Percentiles rank a stretch among this genome's conserved stretches.
Conservation (phyloP, 805 yeast genomes). For the Barnettozyma siamensis region DNA sequence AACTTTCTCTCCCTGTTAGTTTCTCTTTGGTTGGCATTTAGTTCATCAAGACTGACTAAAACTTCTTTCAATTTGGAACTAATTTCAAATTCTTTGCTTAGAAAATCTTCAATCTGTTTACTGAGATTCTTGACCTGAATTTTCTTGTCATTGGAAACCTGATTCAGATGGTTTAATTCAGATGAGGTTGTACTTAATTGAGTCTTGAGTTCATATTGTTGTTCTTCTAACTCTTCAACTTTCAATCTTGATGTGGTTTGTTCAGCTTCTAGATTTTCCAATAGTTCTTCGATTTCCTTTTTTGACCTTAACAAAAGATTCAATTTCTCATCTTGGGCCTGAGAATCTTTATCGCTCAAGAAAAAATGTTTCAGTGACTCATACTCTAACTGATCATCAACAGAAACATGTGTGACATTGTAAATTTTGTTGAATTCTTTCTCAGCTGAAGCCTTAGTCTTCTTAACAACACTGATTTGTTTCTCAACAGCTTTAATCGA, state of each 20-base stretch:
- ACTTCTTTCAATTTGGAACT: conserved; percentile 58
- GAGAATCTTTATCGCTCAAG: conserved; percentile 53
- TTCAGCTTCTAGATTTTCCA: conserved; percentile 33
- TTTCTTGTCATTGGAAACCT: conserved; percentile 34
- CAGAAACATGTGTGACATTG: conserved; percentile 36
- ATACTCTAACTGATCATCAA: conserved; percentile 52
- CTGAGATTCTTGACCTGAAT: conserved; percentile 35
- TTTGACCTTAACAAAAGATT: conserved; percentile 37
- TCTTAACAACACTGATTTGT: conserved; percentile 42
- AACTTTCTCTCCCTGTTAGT: conserved; percentile 61
- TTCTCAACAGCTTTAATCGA: conserved; percentile 36
- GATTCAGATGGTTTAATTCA: conserved; percentile 27
- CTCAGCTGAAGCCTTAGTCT: conserved; percentile 36
- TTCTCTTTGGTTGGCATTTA: conserved; percentile 73
- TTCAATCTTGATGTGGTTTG: conserved; percentile 31
- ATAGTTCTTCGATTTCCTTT: conserved; percentile 35
- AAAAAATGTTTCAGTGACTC: conserved; percentile 50
- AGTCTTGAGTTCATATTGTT: conserved; percentile 26
- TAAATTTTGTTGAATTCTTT: conserved; percentile 27
- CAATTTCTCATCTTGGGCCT: conserved; percentile 46
- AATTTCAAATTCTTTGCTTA: conserved; percentile 51
- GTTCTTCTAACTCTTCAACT: conserved; percentile 29
- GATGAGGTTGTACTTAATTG: conserved; percentile 20
- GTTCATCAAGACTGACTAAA: conserved; percentile 57
- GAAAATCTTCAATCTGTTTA: conserved; percentile 32